Evolutionary conservation across 768 basidiomycete species (phyloP), one percentile per base, ranked within the genome.

Genomic region (Leccinellum albellum): DNA sequence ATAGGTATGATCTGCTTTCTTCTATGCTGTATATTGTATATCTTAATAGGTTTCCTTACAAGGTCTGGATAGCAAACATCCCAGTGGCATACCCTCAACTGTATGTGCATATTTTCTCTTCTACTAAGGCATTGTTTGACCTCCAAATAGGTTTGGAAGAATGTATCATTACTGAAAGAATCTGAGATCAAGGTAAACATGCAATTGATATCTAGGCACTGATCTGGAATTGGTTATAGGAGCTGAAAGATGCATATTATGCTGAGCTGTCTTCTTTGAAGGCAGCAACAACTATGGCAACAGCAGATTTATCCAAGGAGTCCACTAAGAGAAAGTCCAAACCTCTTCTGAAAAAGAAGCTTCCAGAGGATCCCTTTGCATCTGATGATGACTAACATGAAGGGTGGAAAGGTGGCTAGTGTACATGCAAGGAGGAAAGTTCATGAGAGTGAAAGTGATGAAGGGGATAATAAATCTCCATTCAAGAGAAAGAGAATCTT

Each of bases 21-120:
- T 21, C 5, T 15, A 24, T 29, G 5, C 4, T 17, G n/a, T 17
- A 0, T 35, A 35, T 3, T 6, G 3, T 2, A 35, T 35, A 35
- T 35, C 28, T 42, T 4, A 20, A 31, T 59, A 10, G 57, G n/a
- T 33, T 35, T 48, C 3, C n/a, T 29, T 56, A 51, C n/a, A 63
- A 84, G 87, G 85, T 1, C 73, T 91, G 55, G 86, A 89, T 61
- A 89, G 87, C 70, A 91, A 91, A 65, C 89, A 90, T 66, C 69
- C 84, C 1, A 88, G 87, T 65, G 86, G 88, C 8, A 78, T 91
- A 51, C 81, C 78, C 40, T 85, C 88, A 23, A 89, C 88, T 58
- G 88, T 87, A 56, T 47, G 78, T 68, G 14, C 2, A 29, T 50
- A 24, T 9, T 17, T 32, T 17, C 3, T 44, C 32, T 42, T 23